Conservation (phyloP, 2,329 filamentous ascomycete species). For the Amphichorda felina region DNA sequence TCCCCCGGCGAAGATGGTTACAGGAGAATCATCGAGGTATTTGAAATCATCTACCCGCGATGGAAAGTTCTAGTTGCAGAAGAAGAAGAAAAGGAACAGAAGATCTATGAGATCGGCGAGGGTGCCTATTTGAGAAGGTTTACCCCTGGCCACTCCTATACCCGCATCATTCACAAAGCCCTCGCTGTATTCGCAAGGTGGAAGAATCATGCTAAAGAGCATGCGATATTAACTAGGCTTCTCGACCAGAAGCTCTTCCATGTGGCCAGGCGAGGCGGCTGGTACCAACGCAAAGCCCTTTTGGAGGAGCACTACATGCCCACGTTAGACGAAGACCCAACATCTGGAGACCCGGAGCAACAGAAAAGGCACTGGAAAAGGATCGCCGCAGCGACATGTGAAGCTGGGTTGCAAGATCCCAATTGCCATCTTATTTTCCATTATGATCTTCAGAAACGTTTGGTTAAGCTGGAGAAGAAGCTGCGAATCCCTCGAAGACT, state of each 20-base stretch:
- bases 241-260: conserved; percentile 78
- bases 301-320: conserved; percentile 94
- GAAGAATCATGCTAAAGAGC: conserved; percentile 69
- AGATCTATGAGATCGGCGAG: conserved; percentile 69
- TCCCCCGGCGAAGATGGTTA: conserved; percentile 54
- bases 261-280: conserved; percentile 68
- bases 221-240: conserved; percentile 61
- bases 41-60: conserved; percentile 64
- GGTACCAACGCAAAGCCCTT: conserved; percentile 93
- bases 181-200: conserved; percentile 67
- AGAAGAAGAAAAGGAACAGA: conserved; percentile 65
- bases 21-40: conserved; percentile 56
- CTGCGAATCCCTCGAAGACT: conserved; percentile 72
- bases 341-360: conserved; percentile 23
- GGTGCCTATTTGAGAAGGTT: conserved; percentile 83
- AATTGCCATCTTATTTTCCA: conserved; percentile 89
- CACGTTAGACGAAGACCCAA: conserved; percentile 34
- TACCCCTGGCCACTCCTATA: conserved; percentile 87
- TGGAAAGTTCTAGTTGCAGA: conserved; percentile 65
- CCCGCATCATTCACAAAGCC: conserved; percentile 82
- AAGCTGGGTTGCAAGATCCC: conserved; percentile 73
- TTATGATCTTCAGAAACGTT: conserved; percentile 85
- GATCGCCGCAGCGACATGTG: conserved; percentile 68
- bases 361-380: conserved; percentile 78
- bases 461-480: conserved; percentile 80